Base-by-base conservation (phyloP, 805 yeast genomes). In the Lipomyces sp. region DNA sequence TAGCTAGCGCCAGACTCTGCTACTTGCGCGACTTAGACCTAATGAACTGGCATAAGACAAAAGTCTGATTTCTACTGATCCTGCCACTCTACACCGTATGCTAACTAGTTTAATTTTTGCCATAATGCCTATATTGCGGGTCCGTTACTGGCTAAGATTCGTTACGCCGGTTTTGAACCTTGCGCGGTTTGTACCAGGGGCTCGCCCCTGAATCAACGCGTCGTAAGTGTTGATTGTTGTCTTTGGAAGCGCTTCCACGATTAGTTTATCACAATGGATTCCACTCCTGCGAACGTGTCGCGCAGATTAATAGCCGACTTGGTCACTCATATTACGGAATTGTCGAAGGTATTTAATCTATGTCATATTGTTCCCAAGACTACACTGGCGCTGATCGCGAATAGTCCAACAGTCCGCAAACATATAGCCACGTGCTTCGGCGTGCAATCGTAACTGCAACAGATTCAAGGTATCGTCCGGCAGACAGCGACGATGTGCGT, bases 261-360 rank as follows among this genome's bases (percentile, higher is more conserved):
- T 15, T 15, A n/a, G 48, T 15, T 6, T 42, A 24, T 7, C 35
- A 34, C 30, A n/a, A 60, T 56, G 64, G 64, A 56, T 34, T 37
- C 63, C 18, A 53, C 68, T 5, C 62, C 63, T 1, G 57, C 63
- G 3, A 62, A 55, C 24, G 54, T 54, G 24, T 32, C 62, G 48
- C 61, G 61, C 32, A 53, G 42, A 10, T 57, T 60, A 42, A 11
- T 62, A 18, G 48, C 63, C 30, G 45, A 48, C 11, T 59, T 65
- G 24, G 62, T 62, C n/a, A 37, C 60, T 24, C 65, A 42, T 18
- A 33, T 65, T 18, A 54, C 68, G 4, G 68, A 62, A 3, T 8
- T 61, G 10, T 60, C 64, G 29, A 54, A 15, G 37, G 67, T 64
- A 48, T n/a, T 8, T 54, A 29, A 32, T 57, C 50, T 39, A 4